A percentile compares a stretch with the other conserved stretches of the same genome.
Evolutionary conservation across 495 filamentous ascomycete genomes (phyloP).

Genomic region (Mycothermus thermophilus): DNA sequence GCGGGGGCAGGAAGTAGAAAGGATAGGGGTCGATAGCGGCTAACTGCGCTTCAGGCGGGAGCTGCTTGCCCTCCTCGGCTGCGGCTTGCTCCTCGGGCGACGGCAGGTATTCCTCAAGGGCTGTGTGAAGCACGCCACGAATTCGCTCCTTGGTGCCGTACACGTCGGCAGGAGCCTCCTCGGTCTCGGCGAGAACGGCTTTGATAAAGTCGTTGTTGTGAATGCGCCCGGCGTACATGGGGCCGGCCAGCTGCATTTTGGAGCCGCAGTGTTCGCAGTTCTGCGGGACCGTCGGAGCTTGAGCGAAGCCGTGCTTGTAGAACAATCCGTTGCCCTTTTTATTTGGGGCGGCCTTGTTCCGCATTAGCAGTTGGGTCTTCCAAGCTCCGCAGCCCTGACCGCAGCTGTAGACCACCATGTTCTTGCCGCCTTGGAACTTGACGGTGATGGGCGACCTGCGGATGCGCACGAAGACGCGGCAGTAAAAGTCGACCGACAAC

Average conservation of each 20-base stretch:
- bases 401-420: slow-evolving; percentile 86
- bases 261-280: slow-evolving; percentile 71
- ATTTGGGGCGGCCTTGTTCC: slow-evolving; percentile 45
- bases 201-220: slow-evolving; percentile 74
- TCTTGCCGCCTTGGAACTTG: slow-evolving; percentile 78
- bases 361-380: slow-evolving; percentile 60
- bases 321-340: slow-evolving; percentile 53
- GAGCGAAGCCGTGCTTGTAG: slow-evolving; percentile 59
- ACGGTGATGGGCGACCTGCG: slow-evolving; percentile 64
- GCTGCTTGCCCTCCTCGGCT: not conserved
- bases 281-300: slow-evolving; percentile 47
- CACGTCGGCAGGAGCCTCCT: slow-evolving; percentile 41
- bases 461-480: slow-evolving; percentile 78
- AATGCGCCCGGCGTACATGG: slow-evolving; percentile 86
- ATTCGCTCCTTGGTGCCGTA: slow-evolving; percentile 73
- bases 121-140: slow-evolving; percentile 81
- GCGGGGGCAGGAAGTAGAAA: slow-evolving; percentile 71
- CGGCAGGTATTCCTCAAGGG: slow-evolving; percentile 54
- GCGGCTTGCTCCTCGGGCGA: slow-evolving; percentile 17
- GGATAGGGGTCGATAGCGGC: slow-evolving; percentile 54
- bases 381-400: slow-evolving; percentile 81
- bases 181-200: slow-evolving; percentile 53
- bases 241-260: slow-evolving; percentile 76
- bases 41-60: slow-evolving; percentile 30
- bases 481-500: slow-evolving; percentile 90